Conservation (phyloP, 2,329 filamentous ascomycete species). For the Pezicula radicicola region DNA sequence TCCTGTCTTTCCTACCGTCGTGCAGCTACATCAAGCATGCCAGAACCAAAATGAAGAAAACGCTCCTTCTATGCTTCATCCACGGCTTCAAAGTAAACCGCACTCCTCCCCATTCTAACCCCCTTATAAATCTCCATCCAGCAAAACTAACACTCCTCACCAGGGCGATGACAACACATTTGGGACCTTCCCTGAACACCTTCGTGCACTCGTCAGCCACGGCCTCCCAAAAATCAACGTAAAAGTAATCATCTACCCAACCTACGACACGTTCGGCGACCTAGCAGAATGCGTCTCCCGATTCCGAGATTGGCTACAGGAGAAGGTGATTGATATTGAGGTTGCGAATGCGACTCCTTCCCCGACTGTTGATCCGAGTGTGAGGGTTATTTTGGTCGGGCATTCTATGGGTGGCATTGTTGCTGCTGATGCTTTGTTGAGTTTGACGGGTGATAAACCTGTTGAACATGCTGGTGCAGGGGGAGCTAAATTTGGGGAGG, state of each 20-base stretch:
- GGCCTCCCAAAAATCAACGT: slow-evolving; percentile 69
- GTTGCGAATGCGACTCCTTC: slow-evolving; percentile 76
- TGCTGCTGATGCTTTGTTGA: slow-evolving; percentile 81
- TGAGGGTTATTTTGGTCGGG: slow-evolving; percentile 77
- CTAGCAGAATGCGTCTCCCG: slow-evolving; percentile 65
- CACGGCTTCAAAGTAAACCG: slow-evolving; percentile 75
- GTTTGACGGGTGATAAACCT: slow-evolving; percentile 43
- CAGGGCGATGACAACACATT: slow-evolving; percentile 79
- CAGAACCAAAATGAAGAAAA: slow-evolving; percentile 66
- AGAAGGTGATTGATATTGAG: slow-evolving; percentile 93
- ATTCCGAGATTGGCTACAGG: slow-evolving; percentile 81
- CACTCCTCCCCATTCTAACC: not conserved
- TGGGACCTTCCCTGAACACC: slow-evolving; percentile 69
- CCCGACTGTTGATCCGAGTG: slow-evolving; percentile 82
- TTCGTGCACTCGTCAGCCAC: slow-evolving; percentile 60
- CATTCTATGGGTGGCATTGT: slow-evolving; percentile 95
- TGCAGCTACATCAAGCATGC: not conserved
- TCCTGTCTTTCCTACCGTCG: not conserved
- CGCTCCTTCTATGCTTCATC: slow-evolving; percentile 77
- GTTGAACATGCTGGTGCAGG: slow-evolving; percentile 13
- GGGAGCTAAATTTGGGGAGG: too few species aligned
- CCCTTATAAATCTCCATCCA: not conserved
- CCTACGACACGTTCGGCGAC: slow-evolving; percentile 79
- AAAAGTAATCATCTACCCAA: slow-evolving; percentile 69
- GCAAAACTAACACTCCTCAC: not conserved